Percentiles rank a stretch among this genome's conserved stretches.
phyloP scores from a whole-genome alignment of 1,284 basidiomycete species.

The Dichomitus squalens region DNA sequence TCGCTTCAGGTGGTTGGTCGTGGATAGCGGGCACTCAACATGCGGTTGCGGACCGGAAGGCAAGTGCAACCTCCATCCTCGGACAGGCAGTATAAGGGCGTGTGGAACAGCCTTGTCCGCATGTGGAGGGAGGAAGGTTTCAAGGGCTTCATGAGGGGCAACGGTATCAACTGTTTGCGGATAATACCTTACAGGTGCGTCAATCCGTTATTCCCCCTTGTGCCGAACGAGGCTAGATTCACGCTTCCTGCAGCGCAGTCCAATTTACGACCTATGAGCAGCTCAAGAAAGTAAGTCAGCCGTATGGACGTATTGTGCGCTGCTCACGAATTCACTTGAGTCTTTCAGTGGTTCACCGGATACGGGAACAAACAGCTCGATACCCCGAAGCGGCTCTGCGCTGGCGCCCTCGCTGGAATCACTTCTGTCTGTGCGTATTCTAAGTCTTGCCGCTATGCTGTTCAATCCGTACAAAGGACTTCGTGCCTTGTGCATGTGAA shows the following conservation, averaged over 20 bases:
- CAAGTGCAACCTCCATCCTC: slow-evolving; percentile 76
- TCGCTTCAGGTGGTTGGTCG: neutral
- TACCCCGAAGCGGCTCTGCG: slow-evolving; percentile 78
- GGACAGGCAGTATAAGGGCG: slow-evolving; percentile 75
- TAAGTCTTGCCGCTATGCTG: too few relatives aligned
- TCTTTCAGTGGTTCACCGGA: slow-evolving; percentile 64
- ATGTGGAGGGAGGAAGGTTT: slow-evolving; percentile 96
- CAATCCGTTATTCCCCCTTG: neutral
- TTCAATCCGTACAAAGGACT: too few relatives aligned
- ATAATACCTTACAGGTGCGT: slow-evolving; percentile 75
- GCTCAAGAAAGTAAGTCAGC: slow-evolving; percentile 71
- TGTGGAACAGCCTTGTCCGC: slow-evolving; percentile 78
- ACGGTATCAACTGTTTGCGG: slow-evolving; percentile 91
- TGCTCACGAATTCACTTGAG: slow-evolving; percentile 26
- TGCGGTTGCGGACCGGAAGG: slow-evolving; percentile 40
- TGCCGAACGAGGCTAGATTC: neutral
- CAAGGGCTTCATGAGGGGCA: slow-evolving; percentile 88
- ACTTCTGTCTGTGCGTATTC: slow-evolving; percentile 59
- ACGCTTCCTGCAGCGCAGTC: slow-evolving; percentile 59
- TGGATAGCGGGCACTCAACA: neutral
- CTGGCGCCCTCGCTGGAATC: slow-evolving; percentile 90
- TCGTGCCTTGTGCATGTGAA: too few relatives aligned
- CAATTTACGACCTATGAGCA: slow-evolving; percentile 94
- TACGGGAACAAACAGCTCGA: slow-evolving; percentile 76
- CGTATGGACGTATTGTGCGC: neutral